phyloP scores from a whole-genome alignment of 202 grass and related monocot species.

The Carex sylvatica region DNA sequence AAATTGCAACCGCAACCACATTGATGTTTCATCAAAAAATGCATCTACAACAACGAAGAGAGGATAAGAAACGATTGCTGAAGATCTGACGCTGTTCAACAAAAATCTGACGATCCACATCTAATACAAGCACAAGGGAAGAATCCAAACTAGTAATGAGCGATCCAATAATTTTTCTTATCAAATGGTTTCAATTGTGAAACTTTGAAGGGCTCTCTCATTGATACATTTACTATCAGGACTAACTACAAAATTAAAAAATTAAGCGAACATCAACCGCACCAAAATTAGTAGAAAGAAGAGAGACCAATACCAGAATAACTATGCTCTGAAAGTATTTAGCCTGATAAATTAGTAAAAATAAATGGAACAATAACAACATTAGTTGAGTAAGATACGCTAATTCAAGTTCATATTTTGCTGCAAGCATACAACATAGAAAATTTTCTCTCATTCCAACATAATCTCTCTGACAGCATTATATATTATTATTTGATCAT shows the following conservation, averaged over 20 bases:
- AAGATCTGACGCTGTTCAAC: not conserved
- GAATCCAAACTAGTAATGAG: not conserved
- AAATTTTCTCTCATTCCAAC: conserved; percentile 16
- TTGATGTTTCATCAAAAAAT: not conserved
- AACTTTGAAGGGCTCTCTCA: not conserved
- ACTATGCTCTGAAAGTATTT: conserved; percentile 4
- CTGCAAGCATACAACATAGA: conserved; percentile 31
- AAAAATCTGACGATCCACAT: not conserved
- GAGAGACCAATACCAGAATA: conserved; percentile 4
- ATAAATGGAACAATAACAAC: conserved; percentile 31
- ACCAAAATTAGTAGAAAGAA: conserved; percentile 5
- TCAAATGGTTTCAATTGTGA: not conserved
- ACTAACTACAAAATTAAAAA: not conserved
- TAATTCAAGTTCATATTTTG: conserved; percentile 29
- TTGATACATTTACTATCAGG: not conserved
- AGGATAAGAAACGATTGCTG: not conserved
- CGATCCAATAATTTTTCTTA: not conserved
- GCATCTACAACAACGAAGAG: not conserved
- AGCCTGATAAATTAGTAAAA: conserved; percentile 34
- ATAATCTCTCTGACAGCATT: not conserved
- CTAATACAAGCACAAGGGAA: not conserved
- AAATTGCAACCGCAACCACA: not conserved
- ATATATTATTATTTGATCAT: conserved; percentile 23
- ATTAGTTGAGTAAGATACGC: conserved; percentile 17
- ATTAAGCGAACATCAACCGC: not conserved